Percentiles rank a stretch among this genome's conserved stretches.
phyloP scores from a whole-genome alignment of 164 flowering plant species.

The Cinnamomum micranthum region DNA sequence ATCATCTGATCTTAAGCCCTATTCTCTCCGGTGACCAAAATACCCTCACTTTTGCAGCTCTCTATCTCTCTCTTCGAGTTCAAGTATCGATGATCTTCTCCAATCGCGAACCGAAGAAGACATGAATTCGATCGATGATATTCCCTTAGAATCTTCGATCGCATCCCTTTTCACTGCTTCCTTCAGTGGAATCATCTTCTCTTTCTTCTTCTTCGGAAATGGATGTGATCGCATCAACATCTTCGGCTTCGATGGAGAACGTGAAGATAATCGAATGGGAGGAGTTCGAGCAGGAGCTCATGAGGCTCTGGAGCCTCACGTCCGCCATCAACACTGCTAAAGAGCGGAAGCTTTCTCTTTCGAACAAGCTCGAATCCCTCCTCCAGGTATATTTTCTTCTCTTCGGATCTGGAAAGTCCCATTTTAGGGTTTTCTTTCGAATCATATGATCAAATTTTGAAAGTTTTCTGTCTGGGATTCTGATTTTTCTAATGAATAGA shows the following conservation, averaged over 20 bases:
- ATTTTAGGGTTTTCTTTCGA: background rate
- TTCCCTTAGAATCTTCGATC: slow-evolving; percentile 6
- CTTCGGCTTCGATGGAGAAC: slow-evolving; percentile 18
- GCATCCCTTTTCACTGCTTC: background rate
- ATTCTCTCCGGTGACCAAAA: too few species aligned
- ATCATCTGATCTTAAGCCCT: too few species aligned
- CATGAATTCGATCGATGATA: slow-evolving; percentile 32
- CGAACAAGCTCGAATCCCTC: slow-evolving; percentile 44
- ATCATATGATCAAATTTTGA: too few species aligned
- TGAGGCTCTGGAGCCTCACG: slow-evolving; percentile 73
- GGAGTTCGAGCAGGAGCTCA: slow-evolving; percentile 76
- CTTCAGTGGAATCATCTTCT: background rate
- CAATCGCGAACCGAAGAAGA: slow-evolving; percentile 9
- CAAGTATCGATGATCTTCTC: slow-evolving; percentile 10
- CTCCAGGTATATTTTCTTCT: slow-evolving; percentile 44
- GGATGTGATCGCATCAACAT: slow-evolving; percentile 1
- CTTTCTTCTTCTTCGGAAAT: slow-evolving; percentile 24
- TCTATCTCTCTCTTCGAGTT: background rate
- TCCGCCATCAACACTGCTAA: slow-evolving; percentile 62
- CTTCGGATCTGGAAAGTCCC: background rate
- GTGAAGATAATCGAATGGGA: slow-evolving; percentile 72
- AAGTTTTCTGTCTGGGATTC: too few species aligned
- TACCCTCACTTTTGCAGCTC: background rate
- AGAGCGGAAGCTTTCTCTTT: slow-evolving; percentile 41
- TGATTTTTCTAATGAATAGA: too few species aligned